Conservation (phyloP, 768 basidiomycete genomes). For the Psilocybe tampanensis region DNA sequence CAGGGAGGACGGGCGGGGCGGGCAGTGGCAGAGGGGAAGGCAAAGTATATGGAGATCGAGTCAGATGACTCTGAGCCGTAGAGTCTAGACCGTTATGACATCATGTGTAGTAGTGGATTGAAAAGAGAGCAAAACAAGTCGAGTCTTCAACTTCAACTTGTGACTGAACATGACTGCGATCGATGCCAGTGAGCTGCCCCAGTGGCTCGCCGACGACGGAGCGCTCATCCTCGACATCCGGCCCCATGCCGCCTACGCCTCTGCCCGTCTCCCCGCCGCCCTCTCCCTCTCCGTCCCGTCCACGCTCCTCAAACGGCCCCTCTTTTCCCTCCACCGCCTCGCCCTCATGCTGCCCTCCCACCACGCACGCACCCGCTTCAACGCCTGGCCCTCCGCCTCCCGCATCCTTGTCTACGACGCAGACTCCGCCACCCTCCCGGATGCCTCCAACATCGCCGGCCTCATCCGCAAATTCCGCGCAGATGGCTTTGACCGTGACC, state of each 20-base stretch:
- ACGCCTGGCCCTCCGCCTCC: conserved; percentile 54
- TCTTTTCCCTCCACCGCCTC: conserved; percentile 79
- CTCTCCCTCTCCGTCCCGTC: conserved; percentile 92
- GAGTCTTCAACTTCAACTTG: conserved; percentile 11
- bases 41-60: conserved; percentile 63
- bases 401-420: conserved; percentile 86
- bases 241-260: conserved; percentile 71
- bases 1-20: conserved; percentile 28
- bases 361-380: conserved; percentile 59
- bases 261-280: conserved; percentile 67
- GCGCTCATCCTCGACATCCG: conserved; percentile 87
- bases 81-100: conserved; percentile 28
- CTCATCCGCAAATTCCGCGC: conserved; percentile 75
- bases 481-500: conserved; percentile 53
- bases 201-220: conserved; percentile 36
- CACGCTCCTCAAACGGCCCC: conserved; percentile 89
- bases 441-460: conserved; percentile 70
- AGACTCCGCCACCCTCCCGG: conserved; percentile 63
- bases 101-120: conserved; percentile 18
- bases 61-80: conserved; percentile 52
- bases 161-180: conserved; percentile 24
- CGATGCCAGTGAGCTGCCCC: too few species aligned
- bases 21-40: conserved; percentile 37
- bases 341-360: conserved; percentile 76
- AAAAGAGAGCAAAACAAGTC: conserved; percentile 6